Evolutionary conservation across 495 filamentous ascomycete genomes (phyloP).

Genomic region (Xanthoparmelia taractica): DNA sequence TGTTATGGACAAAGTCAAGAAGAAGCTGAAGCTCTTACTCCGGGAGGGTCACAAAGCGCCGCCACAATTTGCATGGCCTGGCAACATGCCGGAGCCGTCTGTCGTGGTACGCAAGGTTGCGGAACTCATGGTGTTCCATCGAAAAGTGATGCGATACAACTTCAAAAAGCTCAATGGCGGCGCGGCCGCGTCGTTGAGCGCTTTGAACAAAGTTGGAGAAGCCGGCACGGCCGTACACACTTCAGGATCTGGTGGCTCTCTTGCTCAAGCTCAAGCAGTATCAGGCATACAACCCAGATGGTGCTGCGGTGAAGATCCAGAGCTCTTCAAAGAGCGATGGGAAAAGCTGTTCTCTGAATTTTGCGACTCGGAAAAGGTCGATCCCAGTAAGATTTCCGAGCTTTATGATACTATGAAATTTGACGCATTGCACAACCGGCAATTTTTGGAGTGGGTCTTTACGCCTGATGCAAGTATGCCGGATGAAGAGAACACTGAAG

Average conservation of each 20-base stretch:
- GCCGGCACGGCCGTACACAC: slow-evolving; percentile 5
- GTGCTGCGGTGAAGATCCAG: slow-evolving; percentile 94
- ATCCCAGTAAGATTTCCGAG: slow-evolving; percentile 96
- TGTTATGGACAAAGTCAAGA: slow-evolving; percentile 99
- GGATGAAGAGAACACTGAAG: slow-evolving; percentile 46
- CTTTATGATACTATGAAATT: slow-evolving; percentile 99
- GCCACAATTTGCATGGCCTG: slow-evolving; percentile 93
- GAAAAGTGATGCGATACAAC: slow-evolving; percentile 87
- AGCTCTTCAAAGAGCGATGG: slow-evolving; percentile 93
- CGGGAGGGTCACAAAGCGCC: slow-evolving; percentile 82
- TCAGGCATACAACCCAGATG: slow-evolving; percentile 78
- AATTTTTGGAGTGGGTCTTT: slow-evolving; percentile 97
- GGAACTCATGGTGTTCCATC: slow-evolving; percentile 95
- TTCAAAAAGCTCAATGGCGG: slow-evolving; percentile 65
- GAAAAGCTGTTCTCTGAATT: slow-evolving; percentile 98
- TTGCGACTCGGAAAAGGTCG: slow-evolving; percentile 91
- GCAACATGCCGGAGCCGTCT: slow-evolving; percentile 80
- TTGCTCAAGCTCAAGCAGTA: slow-evolving; percentile 44
- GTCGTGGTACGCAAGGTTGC: slow-evolving; percentile 87
- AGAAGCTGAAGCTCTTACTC: slow-evolving; percentile 88
- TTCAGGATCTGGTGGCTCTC: slow-evolving; percentile 15
- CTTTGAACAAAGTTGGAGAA: slow-evolving; percentile 37
- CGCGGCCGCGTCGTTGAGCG: slow-evolving; percentile 50
- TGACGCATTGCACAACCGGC: slow-evolving; percentile 91
- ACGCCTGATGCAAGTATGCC: slow-evolving; percentile 66